Conservation (phyloP, 495 filamentous ascomycete genomes). For the Neurospora tetraspora region DNA sequence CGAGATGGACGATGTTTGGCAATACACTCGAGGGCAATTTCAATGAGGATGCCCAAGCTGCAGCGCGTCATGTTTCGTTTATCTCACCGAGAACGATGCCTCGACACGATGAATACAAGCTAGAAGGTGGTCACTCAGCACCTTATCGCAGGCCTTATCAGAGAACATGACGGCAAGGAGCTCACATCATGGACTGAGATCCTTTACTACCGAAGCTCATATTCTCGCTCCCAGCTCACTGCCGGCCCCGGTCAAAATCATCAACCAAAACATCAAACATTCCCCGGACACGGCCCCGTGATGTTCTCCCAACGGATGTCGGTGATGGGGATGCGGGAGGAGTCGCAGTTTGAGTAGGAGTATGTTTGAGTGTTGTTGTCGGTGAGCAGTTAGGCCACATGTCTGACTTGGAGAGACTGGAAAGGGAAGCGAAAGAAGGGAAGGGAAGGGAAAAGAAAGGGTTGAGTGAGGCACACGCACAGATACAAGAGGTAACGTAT, state of each 20-base stretch:
- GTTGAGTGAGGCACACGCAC: background rate
- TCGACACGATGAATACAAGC: background rate
- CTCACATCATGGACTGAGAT: background rate
- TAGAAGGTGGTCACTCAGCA: background rate
- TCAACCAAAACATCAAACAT: constrained; percentile 13
- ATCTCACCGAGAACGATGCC: background rate
- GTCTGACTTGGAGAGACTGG: too few species aligned
- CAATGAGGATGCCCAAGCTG: background rate
- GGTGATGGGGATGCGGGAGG: constrained; percentile 37
- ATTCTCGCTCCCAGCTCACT: background rate
- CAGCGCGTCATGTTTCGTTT: background rate
- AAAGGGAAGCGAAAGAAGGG: background rate
- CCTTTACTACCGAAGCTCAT: background rate
- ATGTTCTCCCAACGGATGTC: constrained; percentile 49
- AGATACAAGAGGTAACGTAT: constrained; percentile 50
- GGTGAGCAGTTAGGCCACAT: too few species aligned
- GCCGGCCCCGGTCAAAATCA: background rate
- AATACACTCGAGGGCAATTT: background rate
- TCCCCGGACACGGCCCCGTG: constrained; percentile 35
- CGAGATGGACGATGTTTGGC: background rate
- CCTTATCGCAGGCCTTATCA: background rate
- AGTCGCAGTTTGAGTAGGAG: constrained; percentile 37
- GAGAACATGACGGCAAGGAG: background rate
- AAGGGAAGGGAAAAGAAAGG: background rate
- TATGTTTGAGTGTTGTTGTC: too few species aligned